phyloP scores from a whole-genome alignment of 2,329 filamentous ascomycete species.

The Colletotrichum scovillei region DNA sequence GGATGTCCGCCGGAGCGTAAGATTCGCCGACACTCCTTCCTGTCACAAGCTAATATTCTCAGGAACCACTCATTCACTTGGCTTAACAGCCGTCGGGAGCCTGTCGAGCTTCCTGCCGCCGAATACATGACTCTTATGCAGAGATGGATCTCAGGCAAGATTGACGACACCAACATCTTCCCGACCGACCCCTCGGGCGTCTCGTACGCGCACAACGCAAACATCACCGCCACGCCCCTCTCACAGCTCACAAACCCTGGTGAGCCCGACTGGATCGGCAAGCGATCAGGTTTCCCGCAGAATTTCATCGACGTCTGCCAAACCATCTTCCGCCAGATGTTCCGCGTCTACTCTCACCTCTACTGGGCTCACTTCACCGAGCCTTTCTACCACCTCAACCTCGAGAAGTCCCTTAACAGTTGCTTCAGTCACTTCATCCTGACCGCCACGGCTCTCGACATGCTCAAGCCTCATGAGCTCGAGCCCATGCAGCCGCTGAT shows the following conservation, averaged over 20 bases:
- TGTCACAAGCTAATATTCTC: not conserved
- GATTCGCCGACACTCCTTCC: conserved; percentile 50
- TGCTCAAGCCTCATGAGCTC: conserved; percentile 89
- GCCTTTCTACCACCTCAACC: conserved; percentile 84
- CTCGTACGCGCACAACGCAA: conserved; percentile 73
- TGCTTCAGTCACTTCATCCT: conserved; percentile 89
- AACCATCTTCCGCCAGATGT: conserved; percentile 97
- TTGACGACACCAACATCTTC: conserved; percentile 90
- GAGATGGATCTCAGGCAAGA: conserved; percentile 96
- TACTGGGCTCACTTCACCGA: conserved; percentile 96
- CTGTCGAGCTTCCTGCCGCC: conserved; percentile 90
- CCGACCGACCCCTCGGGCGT: conserved; percentile 83
- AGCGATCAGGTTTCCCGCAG: conserved; percentile 90
- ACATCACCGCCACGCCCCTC: conserved; percentile 68
- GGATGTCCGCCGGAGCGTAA: conserved; percentile 94
- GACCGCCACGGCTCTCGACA: conserved; percentile 82
- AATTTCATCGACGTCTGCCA: conserved; percentile 92
- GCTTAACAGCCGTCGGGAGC: conserved; percentile 88
- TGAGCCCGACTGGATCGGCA: conserved; percentile 85
- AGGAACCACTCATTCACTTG: conserved; percentile 96
- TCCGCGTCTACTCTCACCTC: conserved; percentile 96
- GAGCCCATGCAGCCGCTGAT: conserved; percentile 97
- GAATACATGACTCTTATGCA: conserved; percentile 97
- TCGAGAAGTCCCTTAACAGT: conserved; percentile 85
- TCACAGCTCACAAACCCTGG: conserved; percentile 70